Evolutionary conservation across 2,329 filamentous ascomycete genomes (phyloP), one percentile per base, ranked within the genome.

Genomic region (Apiospora marii): DNA sequence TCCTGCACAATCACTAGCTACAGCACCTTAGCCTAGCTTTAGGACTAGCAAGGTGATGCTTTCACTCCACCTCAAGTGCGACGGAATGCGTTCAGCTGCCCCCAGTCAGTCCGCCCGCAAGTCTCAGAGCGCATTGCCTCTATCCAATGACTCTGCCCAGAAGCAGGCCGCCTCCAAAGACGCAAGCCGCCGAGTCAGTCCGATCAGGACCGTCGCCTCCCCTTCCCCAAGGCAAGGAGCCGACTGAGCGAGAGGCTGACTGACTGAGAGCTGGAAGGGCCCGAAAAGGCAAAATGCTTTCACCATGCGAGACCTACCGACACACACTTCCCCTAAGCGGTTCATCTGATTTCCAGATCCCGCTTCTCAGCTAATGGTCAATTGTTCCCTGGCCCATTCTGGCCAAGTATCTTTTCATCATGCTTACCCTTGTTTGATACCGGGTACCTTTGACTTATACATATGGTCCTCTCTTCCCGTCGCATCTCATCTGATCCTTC

Each of bases 401-500:
- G 53, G 16, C 53, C 30, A 64, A 41, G 58, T 64, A 64, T 41
- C 30, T 41, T 64, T 64, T 41, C 53, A 41, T 64, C 41, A 41
- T 41, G 58, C 22, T 64, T 64, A 22, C 58, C 22, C 34, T 64
- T 37, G 34, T 64, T 41, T 14, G 22, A 64, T 41, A 64, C 58
- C 34, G 34, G 58, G 58, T 41, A 64, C 58, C 34, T 64, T 24
- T 64, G 22, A 34, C 41, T 37, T 64, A 64, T 64, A 64, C 34
- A 14, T 41, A 64, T n/a, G 34, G 34, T 30, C 58, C 58, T 64
- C 34, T 22, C 34, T 22, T 41, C 58, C 58, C 34, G 8, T 64
- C 58, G 30, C 30, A 41, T 24, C 30, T n/a, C 58, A n/a, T 64
- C 58, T 64, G 58, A 64, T 64, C 58, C 58, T 64, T 64, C 58